A percentile compares a stretch with the other conserved stretches of the same genome.
phyloP scores from a whole-genome alignment of 73 alveolate genomes.

The Breviolum minutum region DNA sequence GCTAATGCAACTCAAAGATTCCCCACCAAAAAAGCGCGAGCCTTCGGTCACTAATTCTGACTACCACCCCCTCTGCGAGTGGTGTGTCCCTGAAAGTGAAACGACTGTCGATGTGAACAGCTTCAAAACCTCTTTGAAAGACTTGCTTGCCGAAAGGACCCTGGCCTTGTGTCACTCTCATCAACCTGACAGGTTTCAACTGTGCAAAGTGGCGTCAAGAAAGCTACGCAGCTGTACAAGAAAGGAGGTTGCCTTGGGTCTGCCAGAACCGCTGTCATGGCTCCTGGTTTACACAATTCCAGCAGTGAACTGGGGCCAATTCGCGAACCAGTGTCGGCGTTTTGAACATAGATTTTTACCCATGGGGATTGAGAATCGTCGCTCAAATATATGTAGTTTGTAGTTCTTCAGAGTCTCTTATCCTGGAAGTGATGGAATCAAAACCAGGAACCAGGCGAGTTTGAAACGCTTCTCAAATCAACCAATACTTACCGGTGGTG shows the following conservation, averaged over 20 bases:
- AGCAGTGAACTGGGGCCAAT: background rate
- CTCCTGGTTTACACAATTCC: background rate
- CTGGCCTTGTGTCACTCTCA: background rate
- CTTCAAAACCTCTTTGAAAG: background rate
- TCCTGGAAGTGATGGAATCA: too few relatives aligned
- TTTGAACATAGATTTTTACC: too few relatives aligned
- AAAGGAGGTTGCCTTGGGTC: background rate
- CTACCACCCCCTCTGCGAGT: constrained; percentile 24
- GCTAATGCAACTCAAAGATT: too few relatives aligned
- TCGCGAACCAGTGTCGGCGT: too few relatives aligned
- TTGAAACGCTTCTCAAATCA: too few relatives aligned
- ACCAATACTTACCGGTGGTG: background rate
- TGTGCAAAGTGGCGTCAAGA: background rate
- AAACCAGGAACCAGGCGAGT: too few relatives aligned
- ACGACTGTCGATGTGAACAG: background rate
- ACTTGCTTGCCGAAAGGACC: too few relatives aligned
- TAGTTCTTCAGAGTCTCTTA: too few relatives aligned
- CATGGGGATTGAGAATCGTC: too few relatives aligned
- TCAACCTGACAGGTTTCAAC: background rate
- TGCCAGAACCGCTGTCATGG: background rate
- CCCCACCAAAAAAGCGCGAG: background rate
- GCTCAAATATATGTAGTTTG: too few relatives aligned
- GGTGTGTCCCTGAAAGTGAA: background rate
- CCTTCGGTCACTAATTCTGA: constrained; percentile 32
- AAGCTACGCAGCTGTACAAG: background rate